Percentiles rank a stretch among this genome's conserved stretches.
phyloP scores from a whole-genome alignment of 73 alveolate species.

The Urostyla sp. region DNA sequence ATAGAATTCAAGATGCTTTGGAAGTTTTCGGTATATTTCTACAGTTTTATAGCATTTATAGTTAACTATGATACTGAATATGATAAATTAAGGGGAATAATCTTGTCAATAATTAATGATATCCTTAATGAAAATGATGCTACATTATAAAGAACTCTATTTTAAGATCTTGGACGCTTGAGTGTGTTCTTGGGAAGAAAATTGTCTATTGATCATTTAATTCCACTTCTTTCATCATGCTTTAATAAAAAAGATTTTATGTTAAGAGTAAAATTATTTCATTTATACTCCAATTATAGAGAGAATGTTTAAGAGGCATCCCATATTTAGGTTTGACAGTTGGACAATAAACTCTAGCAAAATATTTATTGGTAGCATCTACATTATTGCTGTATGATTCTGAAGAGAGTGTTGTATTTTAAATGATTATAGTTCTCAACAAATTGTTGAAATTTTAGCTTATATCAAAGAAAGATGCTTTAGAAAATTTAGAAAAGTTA shows the following conservation, averaged over 20 bases:
- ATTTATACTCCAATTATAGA: not conserved
- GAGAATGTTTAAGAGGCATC: conserved; percentile 44
- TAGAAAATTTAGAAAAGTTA: conserved; percentile 29
- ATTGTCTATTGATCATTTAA: conserved; percentile 55
- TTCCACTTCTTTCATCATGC: conserved; percentile 45
- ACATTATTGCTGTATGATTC: conserved; percentile 45
- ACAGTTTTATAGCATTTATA: not conserved
- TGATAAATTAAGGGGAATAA: conserved; percentile 44
- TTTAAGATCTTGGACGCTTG: conserved; percentile 26
- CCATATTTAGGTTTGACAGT: conserved; percentile 45
- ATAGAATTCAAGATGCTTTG: conserved; percentile 21
- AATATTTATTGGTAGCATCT: conserved; percentile 41
- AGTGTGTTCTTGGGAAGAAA: conserved; percentile 58
- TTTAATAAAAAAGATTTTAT: conserved; percentile 55
- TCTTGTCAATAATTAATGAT: conserved; percentile 44
- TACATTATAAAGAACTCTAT: conserved; percentile 25
- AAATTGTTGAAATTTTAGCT: conserved; percentile 38
- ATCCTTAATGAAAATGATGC: conserved; percentile 43
- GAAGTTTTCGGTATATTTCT: conserved; percentile 39
- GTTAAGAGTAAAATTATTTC: conserved; percentile 29
- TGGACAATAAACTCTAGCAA: conserved; percentile 46
- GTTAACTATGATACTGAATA: conserved; percentile 58
- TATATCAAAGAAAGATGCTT: conserved; percentile 20
- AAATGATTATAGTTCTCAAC: conserved; percentile 37
- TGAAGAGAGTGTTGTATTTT: conserved; percentile 51